These are phyloP conservation scores for Tuber umbilicatum DNA, from an alignment of 495 filamentous ascomycete genomes.

Conservation along the genomic window DNA sequence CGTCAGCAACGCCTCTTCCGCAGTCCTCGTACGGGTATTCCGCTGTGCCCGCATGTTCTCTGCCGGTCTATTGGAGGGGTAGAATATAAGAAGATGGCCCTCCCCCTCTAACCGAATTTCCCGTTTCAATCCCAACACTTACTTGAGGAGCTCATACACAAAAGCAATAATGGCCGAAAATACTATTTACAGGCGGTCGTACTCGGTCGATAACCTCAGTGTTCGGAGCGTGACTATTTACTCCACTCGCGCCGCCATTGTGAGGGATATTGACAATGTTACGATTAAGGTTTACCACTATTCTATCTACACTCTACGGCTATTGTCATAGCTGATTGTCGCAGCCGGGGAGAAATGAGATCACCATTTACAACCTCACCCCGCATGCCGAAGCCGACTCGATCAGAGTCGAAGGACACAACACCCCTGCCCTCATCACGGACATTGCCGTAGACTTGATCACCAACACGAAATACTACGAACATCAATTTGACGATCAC, in stretches of 20 bases:
- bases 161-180: conserved; percentile 20
- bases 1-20: no score
- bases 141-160: neutral
- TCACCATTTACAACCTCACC: conserved; percentile 59
- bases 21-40: neutral
- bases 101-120: neutral
- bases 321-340: neutral
- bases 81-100: neutral
- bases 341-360: conserved; percentile 57
- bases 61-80: neutral
- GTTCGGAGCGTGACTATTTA: conserved; percentile 60
- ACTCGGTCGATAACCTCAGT: conserved; percentile 50
- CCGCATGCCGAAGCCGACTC: conserved; percentile 60
- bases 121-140: neutral
- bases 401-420: conserved; percentile 64
- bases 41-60: neutral
- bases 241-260: conserved; percentile 55
- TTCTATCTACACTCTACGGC: neutral
- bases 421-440: conserved; percentile 54
- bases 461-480: conserved; percentile 53
- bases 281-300: conserved; percentile 48
- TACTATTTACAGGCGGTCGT: conserved; percentile 44
- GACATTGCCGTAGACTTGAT: conserved; percentile 60
- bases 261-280: conserved; percentile 58
- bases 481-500: conserved; percentile 53